Evolutionary conservation across 345 rosid genomes (phyloP), one percentile per base, ranked within the genome.

Genomic region (Brassica incana): DNA sequence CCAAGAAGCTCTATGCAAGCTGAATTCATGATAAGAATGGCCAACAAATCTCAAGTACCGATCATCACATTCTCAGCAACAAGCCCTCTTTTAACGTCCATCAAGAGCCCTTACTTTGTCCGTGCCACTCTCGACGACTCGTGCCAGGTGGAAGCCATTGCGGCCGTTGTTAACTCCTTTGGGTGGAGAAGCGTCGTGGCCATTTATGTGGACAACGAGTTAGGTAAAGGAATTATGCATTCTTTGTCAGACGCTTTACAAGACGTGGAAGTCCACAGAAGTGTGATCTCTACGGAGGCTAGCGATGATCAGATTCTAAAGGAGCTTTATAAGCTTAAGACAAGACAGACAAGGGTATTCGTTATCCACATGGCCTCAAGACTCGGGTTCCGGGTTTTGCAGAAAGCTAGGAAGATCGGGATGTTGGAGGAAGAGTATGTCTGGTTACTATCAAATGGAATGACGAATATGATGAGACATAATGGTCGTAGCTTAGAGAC

Each of bases 361-460:
- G 0, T 90, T 2, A 83, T 88, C 27, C 90, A 91, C 71, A 83
- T 87, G 90, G 2, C 27, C 29, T 40, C 79, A 0, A 25, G 20
- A 38, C 76, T 86, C 0, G 92, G 83, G 0, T 35, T 82, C 40
- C 65, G 86, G 1, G 1, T 89, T 33, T 85, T 91, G 8, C 30
- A 77, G 3, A 81, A 67, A 75, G 91, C 87, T 0, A 67, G 52
- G 33, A 83, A 85, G 80, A 63, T 54, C 0, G 90, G 91, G 29
- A 91, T 91, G 92, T 84, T 91, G 91, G 61, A 76, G 0, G 62
- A 79, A 25, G 93, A 91, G 2, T 89, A 86, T 45, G 89, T 79
- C 14, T 91, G 97, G 94, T 74, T 91, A 9, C 48, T 40, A 40
- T 40, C 48, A 40, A 40, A 40, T 40, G 48, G 48, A 40, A 40